These are phyloP conservation scores for Brassica napus DNA, from an alignment of 345 rosid genomes.

Conservation along the genomic window DNA sequence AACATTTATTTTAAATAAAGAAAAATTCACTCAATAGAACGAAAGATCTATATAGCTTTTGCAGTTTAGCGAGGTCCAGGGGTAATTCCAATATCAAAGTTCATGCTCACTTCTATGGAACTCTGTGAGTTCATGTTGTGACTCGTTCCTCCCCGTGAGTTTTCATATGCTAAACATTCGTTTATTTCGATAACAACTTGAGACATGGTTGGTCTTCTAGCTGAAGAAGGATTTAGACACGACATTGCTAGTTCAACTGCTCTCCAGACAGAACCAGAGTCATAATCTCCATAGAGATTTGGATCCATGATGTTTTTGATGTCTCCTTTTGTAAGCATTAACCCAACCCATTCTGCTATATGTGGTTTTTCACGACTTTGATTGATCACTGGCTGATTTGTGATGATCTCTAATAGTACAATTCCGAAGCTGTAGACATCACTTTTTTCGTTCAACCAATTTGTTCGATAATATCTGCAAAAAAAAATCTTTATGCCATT, in stretches of 20 bases:
- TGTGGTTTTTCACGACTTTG: constrained; percentile 30
- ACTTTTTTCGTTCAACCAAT: constrained; percentile 48
- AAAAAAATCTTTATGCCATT: background rate
- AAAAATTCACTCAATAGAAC: constrained; percentile 9
- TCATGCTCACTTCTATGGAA: constrained; percentile 20
- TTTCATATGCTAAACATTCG: constrained; percentile 42
- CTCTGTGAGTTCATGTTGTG: constrained; percentile 28
- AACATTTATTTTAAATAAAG: background rate
- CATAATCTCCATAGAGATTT: constrained; percentile 40
- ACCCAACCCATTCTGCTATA: constrained; percentile 43
- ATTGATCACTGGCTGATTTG: constrained; percentile 40
- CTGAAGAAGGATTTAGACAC: constrained; percentile 40
- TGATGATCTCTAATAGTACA: constrained; percentile 48
- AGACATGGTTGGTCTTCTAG: constrained; percentile 43
- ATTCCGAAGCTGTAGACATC: constrained; percentile 57
- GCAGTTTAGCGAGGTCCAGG: constrained; percentile 31
- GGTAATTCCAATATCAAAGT: constrained; percentile 21
- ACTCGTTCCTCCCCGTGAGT: constrained; percentile 18
- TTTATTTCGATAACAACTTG: constrained; percentile 44
- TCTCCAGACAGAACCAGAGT: constrained; percentile 44
- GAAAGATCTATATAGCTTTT: background rate
- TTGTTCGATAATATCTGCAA: constrained; percentile 44
- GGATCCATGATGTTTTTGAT: constrained; percentile 46
- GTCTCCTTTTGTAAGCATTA: constrained; percentile 45
- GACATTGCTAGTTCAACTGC: constrained; percentile 54